These are phyloP conservation scores for Mantamonas sphyraenae DNA, from an alignment of 78 protist species.

Conservation along the genomic window DNA sequence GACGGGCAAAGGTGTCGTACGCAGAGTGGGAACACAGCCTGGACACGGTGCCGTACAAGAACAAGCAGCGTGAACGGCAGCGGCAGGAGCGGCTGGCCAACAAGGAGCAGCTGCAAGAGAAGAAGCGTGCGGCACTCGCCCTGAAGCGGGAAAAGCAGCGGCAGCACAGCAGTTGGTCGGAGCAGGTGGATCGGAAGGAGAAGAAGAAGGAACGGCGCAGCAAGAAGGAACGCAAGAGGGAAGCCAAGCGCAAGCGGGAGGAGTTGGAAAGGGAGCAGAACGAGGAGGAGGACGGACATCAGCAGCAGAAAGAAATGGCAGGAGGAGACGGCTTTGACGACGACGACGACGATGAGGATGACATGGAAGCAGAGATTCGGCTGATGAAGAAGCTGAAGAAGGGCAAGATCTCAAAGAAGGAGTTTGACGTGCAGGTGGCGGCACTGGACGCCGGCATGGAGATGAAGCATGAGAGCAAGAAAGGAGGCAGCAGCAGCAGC, in stretches of 20 bases:
- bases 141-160: no score
- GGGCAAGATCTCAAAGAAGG: constrained; percentile 20
- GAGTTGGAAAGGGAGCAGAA: constrained; percentile 4
- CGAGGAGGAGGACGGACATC: constrained; percentile 16
- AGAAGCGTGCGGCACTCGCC: no score
- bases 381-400: constrained; percentile 4
- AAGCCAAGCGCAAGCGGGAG: constrained; percentile 2
- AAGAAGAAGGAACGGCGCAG: not conserved
- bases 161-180: no score
- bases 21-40: not conserved
- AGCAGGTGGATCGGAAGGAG: no score
- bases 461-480: no score
- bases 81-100: constrained; percentile 3
- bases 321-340: not conserved
- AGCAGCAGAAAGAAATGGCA: constrained; percentile 10
- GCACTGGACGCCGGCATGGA: no score
- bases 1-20: not conserved
- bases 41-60: not conserved
- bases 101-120: no score
- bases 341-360: no score
- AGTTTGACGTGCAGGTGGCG: no score
- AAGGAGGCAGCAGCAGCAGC: no score
- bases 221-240: constrained; percentile 1
- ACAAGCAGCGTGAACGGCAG: constrained; percentile 23
- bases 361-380: not conserved